phyloP scores from a whole-genome alignment of 108 stramenopile species.

The Skeletonema grethae region DNA sequence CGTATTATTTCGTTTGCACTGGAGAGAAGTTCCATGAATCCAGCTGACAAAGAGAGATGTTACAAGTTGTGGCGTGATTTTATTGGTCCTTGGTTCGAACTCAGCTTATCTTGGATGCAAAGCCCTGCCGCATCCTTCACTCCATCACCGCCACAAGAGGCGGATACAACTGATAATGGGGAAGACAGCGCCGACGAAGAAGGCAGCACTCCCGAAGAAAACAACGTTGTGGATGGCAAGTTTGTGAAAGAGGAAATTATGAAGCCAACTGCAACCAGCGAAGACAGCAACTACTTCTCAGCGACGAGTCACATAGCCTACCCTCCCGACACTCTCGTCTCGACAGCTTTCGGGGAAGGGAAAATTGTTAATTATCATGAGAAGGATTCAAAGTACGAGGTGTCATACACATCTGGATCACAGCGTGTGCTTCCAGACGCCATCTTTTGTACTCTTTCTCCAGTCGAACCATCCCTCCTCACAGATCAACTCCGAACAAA shows the following conservation, averaged over 20 bases:
- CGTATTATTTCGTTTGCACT: slow-evolving; percentile 82
- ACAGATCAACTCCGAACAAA: slow-evolving; percentile 66
- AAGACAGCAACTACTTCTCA: slow-evolving; percentile 24
- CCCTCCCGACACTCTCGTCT: slow-evolving; percentile 69
- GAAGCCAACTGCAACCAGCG: slow-evolving; percentile 6
- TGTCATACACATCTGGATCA: slow-evolving; percentile 50
- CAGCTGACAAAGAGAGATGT: slow-evolving; percentile 84
- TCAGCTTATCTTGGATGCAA: slow-evolving; percentile 78
- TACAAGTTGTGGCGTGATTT: slow-evolving; percentile 87
- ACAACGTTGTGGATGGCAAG: slow-evolving; percentile 19
- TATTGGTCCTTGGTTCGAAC: slow-evolving; percentile 83
- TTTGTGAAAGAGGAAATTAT: slow-evolving; percentile 21
- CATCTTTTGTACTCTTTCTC: slow-evolving; percentile 74
- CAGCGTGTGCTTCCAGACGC: slow-evolving; percentile 61
- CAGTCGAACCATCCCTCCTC: slow-evolving; percentile 68
- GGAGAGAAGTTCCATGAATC: slow-evolving; percentile 77
- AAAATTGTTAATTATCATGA: slow-evolving; percentile 54
- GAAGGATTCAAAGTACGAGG: slow-evolving; percentile 61
- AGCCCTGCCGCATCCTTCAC: slow-evolving; percentile 58
- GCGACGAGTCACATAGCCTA: slow-evolving; percentile 65
- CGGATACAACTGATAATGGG: slow-evolving; percentile 39
- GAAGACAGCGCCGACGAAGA: slow-evolving; percentile 63
- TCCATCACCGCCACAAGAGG: slow-evolving; percentile 39
- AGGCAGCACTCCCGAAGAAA: slow-evolving; percentile 44
- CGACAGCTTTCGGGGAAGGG: slow-evolving; percentile 78